Conservation (phyloP, 371 early-diverging fungal species). For the Mucor lusitanicus region DNA sequence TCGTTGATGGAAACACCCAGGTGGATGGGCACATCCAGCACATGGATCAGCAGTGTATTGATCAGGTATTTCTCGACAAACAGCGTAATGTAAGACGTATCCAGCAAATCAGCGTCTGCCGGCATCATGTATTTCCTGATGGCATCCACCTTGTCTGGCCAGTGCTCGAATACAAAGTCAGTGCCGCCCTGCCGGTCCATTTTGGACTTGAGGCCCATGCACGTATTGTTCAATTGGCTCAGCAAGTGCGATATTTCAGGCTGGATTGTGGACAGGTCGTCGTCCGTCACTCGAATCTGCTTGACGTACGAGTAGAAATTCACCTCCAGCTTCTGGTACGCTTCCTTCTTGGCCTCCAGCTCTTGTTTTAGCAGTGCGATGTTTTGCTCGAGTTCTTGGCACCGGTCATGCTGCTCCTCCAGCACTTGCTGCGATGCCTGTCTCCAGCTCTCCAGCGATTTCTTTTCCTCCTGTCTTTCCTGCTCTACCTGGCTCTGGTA, state of each 20-base stretch:
- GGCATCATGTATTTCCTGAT: slow-evolving; percentile 21
- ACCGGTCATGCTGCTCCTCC: slow-evolving; percentile 24
- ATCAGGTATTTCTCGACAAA: slow-evolving; percentile 45
- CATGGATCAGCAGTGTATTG: slow-evolving; percentile 20
- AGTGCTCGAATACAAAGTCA: slow-evolving; percentile 20
- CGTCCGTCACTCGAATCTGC: slow-evolving; percentile 51
- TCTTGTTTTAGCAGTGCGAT: slow-evolving; percentile 24
- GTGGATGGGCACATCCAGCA: slow-evolving; percentile 44
- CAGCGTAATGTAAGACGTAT: slow-evolving; percentile 38
- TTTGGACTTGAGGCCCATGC: slow-evolving; percentile 43
- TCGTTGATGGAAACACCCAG: slow-evolving; percentile 45
- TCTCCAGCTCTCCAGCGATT: slow-evolving; percentile 14
- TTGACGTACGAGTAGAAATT: slow-evolving; percentile 46
- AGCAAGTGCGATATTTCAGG: slow-evolving; percentile 43
- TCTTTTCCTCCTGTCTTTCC: slow-evolving; percentile 27
- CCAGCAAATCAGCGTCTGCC: slow-evolving; percentile 21
- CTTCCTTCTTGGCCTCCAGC: slow-evolving; percentile 38
- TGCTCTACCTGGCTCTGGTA: slow-evolving; percentile 23
- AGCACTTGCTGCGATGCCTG: slow-evolving; percentile 15
- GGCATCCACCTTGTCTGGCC: slow-evolving; percentile 11
- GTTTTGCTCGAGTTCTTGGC: slow-evolving; percentile 23
- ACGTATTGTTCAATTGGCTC: slow-evolving; percentile 43
- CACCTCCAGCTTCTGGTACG: slow-evolving; percentile 37
- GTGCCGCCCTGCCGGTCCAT: slow-evolving; percentile 39
- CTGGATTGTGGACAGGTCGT: slow-evolving; percentile 51